A percentile compares a stretch with the other conserved stretches of the same genome.
Conservation (phyloP, 1,284 basidiomycete species). For the Austroboletus olivaceoglutinosus region DNA sequence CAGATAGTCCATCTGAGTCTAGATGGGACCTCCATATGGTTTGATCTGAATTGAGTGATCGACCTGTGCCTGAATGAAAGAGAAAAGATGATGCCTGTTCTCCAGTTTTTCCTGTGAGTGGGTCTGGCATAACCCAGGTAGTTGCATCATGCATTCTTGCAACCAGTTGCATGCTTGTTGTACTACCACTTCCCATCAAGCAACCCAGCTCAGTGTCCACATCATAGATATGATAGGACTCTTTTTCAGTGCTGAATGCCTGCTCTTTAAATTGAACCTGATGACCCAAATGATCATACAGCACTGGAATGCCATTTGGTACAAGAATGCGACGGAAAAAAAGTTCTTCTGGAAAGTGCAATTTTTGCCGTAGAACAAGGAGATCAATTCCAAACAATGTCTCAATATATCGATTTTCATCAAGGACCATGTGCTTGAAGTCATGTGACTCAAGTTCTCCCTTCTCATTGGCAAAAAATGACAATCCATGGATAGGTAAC, state of each 20-base stretch:
- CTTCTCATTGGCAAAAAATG: not conserved
- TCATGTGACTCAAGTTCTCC: not conserved
- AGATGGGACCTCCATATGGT: too few relatives aligned
- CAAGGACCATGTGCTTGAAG: not conserved
- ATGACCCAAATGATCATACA: too few relatives aligned
- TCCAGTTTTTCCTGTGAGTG: not conserved
- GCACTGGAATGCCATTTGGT: not conserved
- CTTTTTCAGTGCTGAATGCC: too few relatives aligned
- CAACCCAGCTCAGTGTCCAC: not conserved
- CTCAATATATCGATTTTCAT: not conserved
- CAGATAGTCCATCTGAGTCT: too few relatives aligned
- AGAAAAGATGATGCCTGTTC: not conserved
- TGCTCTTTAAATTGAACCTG: too few relatives aligned
- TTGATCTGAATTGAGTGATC: too few relatives aligned
- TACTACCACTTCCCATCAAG: not conserved
- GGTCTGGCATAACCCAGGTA: not conserved
- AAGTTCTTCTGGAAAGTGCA: not conserved
- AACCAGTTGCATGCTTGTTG: not conserved
- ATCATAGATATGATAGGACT: not conserved
- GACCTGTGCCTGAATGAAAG: not conserved
- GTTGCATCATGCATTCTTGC: not conserved
- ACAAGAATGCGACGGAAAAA: not conserved
- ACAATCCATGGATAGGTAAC: slow-evolving; percentile 35
- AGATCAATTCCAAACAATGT: not conserved
- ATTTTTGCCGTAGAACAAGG: not conserved